Evolutionary conservation across 73 alveolate genomes (phyloP), one percentile per base, ranked within the genome.

Genomic region (Urostyla sp.): DNA sequence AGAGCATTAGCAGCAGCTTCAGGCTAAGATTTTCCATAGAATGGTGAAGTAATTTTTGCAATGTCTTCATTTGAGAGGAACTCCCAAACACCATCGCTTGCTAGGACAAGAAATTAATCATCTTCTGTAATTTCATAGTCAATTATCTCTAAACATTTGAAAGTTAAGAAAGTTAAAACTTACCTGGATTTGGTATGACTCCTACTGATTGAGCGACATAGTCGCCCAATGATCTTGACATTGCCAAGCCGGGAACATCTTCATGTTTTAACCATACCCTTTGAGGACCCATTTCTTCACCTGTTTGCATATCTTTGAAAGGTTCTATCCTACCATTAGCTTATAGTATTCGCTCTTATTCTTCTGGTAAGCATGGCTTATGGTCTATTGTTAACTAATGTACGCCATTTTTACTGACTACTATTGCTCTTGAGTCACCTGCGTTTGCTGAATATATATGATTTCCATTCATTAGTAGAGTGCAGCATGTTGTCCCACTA

Each of bases 71-170:
- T 94, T 13, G 95, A 69, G 75, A 94, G 87, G 85, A 94, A 94
- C 75, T 94, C 98, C 96, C 97, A 94, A 36, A 94, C 88, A 40
- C 98, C 98, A 85, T 91, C 98, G 69, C 95, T 84, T 15, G 97
- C 98, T 52, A 94, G 61, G 38, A 94, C 81, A 55, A 94, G 72
- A 69, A 88, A 94, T 57, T 91, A 52, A 87, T 94, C 96, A 43
- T 94, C 95, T n/a, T 31, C 59, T 3, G 24, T 21, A 26, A 72
- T 32, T 31, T 72, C 76, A 27, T 44, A 52, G 31, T 75, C 89
- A 40, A 45, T 36, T 24, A 80, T 63, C 45, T 66, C 87, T 69
- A 40, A 40, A 40, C 52, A 16, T 40, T 40, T 11, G 16, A 11
- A 40, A 11, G 52, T 40, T 40, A 40, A 40, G 52, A 40, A 40